These are phyloP conservation scores for Kodamaea kaohsiungensis DNA, from an alignment of 805 yeast genomes.

Conservation along the genomic window DNA sequence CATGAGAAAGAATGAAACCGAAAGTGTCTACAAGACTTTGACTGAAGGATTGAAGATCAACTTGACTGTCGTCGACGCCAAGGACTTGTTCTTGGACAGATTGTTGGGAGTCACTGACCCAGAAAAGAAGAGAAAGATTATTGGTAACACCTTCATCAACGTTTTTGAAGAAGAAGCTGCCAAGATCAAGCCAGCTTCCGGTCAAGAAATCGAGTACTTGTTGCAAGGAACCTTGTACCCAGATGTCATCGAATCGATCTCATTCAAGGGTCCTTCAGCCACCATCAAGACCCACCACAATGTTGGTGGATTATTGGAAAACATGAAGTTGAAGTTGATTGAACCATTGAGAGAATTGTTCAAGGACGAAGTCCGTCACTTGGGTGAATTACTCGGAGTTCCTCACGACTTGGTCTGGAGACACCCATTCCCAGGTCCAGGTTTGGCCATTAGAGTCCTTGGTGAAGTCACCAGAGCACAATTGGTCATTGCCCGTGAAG, in stretches of 20 bases:
- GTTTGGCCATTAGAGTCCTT: slow-evolving; percentile 95
- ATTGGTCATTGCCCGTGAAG: slow-evolving; percentile 95
- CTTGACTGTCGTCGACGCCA: slow-evolving; percentile 91
- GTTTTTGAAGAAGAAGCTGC: slow-evolving; percentile 97
- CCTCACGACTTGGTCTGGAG: slow-evolving; percentile 98
- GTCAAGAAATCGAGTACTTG: slow-evolving; percentile 86
- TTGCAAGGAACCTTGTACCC: slow-evolving; percentile 98
- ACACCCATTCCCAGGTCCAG: slow-evolving; percentile 99
- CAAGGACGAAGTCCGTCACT: slow-evolving; percentile 97
- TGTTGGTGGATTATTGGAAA: slow-evolving; percentile 96
- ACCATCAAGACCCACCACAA: slow-evolving; percentile 99
- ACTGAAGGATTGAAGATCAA: slow-evolving; percentile 94
- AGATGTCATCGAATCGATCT: slow-evolving; percentile 96
- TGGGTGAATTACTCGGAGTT: slow-evolving; percentile 93
- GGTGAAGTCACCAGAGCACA: slow-evolving; percentile 96
- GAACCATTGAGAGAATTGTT: slow-evolving; percentile 98
- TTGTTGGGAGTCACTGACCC: slow-evolving; percentile 96
- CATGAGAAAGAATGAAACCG: slow-evolving; percentile 92
- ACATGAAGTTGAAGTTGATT: slow-evolving; percentile 97
- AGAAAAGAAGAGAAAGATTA: slow-evolving; percentile 97
- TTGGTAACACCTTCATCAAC: slow-evolving; percentile 96
- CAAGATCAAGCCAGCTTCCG: slow-evolving; percentile 83
- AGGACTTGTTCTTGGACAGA: slow-evolving; percentile 82
- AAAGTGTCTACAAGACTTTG: slow-evolving; percentile 81
- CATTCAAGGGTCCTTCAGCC: slow-evolving; percentile 99